Conservation (phyloP, 2,329 filamentous ascomycete species). For the Neopestalotiopsis rosae region DNA sequence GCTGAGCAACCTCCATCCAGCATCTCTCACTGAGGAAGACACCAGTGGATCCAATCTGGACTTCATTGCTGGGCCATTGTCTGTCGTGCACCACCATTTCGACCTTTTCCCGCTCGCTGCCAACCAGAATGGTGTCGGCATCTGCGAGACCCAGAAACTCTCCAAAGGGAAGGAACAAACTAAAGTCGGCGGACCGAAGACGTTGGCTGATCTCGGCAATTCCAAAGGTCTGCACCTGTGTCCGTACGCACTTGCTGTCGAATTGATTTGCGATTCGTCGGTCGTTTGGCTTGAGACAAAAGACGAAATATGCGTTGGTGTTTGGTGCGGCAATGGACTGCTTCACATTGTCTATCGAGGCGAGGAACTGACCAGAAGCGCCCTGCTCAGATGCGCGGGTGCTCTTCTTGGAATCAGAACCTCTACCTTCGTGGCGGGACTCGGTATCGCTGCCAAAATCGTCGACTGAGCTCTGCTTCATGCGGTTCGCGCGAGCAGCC, state of each 20-base stretch:
- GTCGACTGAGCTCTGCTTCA: conserved; percentile 49
- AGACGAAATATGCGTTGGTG: conserved; percentile 94
- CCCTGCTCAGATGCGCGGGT: conserved; percentile 72
- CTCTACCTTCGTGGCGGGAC: conserved; percentile 25
- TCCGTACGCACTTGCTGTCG: conserved; percentile 96
- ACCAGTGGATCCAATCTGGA: conserved; percentile 87
- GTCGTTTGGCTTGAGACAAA: conserved; percentile 97
- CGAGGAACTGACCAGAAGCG: conserved; percentile 89
- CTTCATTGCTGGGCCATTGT: conserved; percentile 91
- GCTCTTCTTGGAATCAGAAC: conserved; percentile 41
- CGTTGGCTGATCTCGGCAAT: conserved; percentile 97
- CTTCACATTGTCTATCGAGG: conserved; percentile 87
- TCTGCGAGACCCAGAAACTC: conserved; percentile 93
- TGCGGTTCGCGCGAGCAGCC: conserved; percentile 39
- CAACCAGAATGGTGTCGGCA: conserved; percentile 82
- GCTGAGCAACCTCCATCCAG: conserved; percentile 87
- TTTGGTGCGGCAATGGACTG: conserved; percentile 82
- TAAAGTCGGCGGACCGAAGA: conserved; percentile 92
- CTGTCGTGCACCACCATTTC: conserved; percentile 92
- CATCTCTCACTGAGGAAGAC: conserved; percentile 95
- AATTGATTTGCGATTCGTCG: conserved; percentile 97
- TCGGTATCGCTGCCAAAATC: conserved; percentile 59
- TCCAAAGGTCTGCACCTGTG: conserved; percentile 92
- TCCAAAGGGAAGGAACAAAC: conserved; percentile 91
- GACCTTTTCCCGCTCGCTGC: conserved; percentile 89